These are phyloP conservation scores for Rhizopus stolonifer DNA, from an alignment of 371 early-diverging fungal genomes.

Conservation along the genomic window DNA sequence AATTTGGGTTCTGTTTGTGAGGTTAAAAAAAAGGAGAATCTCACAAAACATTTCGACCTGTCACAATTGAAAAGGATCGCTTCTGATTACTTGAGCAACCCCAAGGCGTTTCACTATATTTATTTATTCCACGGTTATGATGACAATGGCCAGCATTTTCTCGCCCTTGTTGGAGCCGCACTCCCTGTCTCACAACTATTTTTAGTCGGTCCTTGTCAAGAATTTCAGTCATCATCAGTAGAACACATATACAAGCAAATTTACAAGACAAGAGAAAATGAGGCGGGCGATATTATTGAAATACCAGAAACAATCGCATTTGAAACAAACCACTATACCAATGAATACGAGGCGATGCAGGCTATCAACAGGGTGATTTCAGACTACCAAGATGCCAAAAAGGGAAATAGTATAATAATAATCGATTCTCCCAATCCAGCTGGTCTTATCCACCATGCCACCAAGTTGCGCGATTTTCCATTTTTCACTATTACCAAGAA, in stretches of 20 bases:
- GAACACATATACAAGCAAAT: conserved; percentile 36
- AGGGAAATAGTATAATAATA: conserved; percentile 72
- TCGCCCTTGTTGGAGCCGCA: conserved; percentile 67
- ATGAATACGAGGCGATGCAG: conserved; percentile 59
- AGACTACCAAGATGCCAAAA: conserved; percentile 59
- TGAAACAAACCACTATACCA: conserved; percentile 41
- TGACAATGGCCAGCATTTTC: conserved; percentile 70
- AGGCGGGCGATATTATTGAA: conserved; percentile 48
- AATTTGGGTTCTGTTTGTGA: conserved; percentile 65
- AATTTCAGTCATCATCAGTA: conserved; percentile 72
- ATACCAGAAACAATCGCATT: conserved; percentile 51
- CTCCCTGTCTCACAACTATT: conserved; percentile 56
- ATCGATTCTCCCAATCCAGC: conserved; percentile 59
- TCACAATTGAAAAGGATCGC: conserved; percentile 40
- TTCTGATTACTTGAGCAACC: conserved; percentile 38
- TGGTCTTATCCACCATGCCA: conserved; percentile 52
- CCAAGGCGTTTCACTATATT: conserved; percentile 56
- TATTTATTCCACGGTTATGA: conserved; percentile 69
- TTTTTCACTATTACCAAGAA: conserved; percentile 61
- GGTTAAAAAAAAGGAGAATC: conserved; percentile 24
- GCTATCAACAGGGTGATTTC: conserved; percentile 50
- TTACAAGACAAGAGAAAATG: conserved; percentile 20
- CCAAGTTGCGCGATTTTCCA: conserved; percentile 66
- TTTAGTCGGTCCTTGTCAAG: conserved; percentile 67
- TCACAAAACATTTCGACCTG: conserved; percentile 31